Base-by-base conservation (phyloP, 129 eudicot genomes). In the Sambucus nigra region DNA sequence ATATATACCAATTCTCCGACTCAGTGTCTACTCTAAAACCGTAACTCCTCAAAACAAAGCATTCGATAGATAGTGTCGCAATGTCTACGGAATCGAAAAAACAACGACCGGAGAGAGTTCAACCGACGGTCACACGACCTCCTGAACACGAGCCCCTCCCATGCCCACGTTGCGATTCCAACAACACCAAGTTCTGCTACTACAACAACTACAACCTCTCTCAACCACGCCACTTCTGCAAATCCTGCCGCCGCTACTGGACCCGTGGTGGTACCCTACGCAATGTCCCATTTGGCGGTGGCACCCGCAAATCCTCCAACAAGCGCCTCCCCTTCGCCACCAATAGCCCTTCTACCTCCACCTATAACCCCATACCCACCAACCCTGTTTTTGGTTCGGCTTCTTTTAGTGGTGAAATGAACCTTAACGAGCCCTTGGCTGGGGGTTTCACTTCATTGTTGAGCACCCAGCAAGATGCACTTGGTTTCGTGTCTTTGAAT, bases 181-280 rank as follows among this genome's bases (percentile, higher is more conserved):
- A 49, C 49, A 62, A 62, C 58, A 62, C 68, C 35, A 62, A 62
- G 57, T 62, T 62, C 42, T 35, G 42, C 9, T 35, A 35, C 42
- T 35, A 35, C 42, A 35, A 35, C 42, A 35, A 35, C 42, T 62
- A 62, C 59, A 62, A 62, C 51, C 68, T 62, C 39, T 62, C 68
- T 22, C 68, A 62, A 40, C 68, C 68, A 2, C 68, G 68, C 25
- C 68, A 62, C 47, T 62, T 49, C 59, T 62, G 68, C 25, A 62
- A 62, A 13, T 33, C 68, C 15, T 62, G 71, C 51, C 64, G 64
- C 39, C 71, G 71, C 14, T 56, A 59, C 51, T 46, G 71, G 71
- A 66, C 71, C 14, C 64, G 58, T 14, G 63, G 71, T 41, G 64
- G 63, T 15, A 47, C 42, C 42, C 42, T 35, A 3, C 42, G 42